These are phyloP conservation scores for Neocucurbitaria cava DNA, from an alignment of 2,329 filamentous ascomycete genomes.

Conservation along the genomic window DNA sequence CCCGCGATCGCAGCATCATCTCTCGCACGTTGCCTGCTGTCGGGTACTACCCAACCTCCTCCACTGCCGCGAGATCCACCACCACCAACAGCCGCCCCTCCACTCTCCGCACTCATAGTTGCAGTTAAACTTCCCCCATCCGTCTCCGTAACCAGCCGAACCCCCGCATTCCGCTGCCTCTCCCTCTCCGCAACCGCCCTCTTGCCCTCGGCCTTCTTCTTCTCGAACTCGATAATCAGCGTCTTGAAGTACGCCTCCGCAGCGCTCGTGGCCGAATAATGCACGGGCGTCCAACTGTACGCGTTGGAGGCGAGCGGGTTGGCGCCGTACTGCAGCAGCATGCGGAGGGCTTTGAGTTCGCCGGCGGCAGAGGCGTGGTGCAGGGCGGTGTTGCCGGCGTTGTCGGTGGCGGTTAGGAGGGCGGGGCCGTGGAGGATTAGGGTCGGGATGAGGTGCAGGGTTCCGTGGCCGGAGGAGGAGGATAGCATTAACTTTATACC, in stretches of 20 bases:
- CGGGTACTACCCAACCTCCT: not conserved
- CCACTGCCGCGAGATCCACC: not conserved
- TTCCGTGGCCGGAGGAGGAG: conserved; percentile 46
- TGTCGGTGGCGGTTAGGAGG: conserved; percentile 58
- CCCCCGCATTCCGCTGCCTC: conserved; percentile 41
- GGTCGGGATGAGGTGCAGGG: conserved; percentile 53
- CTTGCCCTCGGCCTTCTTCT: conserved; percentile 59
- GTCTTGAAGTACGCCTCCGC: conserved; percentile 85
- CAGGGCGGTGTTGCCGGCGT: conserved; percentile 82
- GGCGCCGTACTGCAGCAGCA: conserved; percentile 79
- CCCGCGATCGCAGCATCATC: conserved; percentile 44
- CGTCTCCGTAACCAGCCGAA: conserved; percentile 45
- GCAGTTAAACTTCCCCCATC: too few species aligned
- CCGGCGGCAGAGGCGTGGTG: conserved; percentile 87
- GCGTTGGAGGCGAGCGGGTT: conserved; percentile 75
- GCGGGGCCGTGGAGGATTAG: conserved; percentile 42
- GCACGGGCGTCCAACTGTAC: conserved; percentile 83
- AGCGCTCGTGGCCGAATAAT: conserved; percentile 81
- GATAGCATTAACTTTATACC: conserved; percentile 51
- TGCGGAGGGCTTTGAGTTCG: conserved; percentile 76
- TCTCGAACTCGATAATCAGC: conserved; percentile 74
- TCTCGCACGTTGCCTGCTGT: conserved; percentile 31
- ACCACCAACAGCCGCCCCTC: not conserved
- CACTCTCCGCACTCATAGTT: conserved; percentile 10
- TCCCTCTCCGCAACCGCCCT: conserved; percentile 40